phyloP scores from a whole-genome alignment of 352 stramenopile species.

The Phytophthora megakarya region DNA sequence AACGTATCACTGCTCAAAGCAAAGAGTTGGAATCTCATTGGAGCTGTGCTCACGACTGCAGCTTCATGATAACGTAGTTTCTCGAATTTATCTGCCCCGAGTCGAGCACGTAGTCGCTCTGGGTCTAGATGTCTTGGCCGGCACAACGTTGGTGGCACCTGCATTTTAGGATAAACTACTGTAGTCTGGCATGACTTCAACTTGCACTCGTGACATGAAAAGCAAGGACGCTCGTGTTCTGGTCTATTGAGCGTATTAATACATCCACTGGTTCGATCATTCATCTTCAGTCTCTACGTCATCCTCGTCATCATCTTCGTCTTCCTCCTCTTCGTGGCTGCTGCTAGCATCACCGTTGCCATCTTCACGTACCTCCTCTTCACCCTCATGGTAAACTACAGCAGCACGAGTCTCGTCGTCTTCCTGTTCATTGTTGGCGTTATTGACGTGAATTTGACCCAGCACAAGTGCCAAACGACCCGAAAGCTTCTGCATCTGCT shows the following conservation, averaged over 20 bases:
- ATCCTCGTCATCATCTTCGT: conserved; percentile 53
- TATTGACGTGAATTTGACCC: conserved; percentile 84
- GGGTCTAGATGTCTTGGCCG: conserved; percentile 59
- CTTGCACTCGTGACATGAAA: conserved; percentile 20
- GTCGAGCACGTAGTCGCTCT: conserved; percentile 49
- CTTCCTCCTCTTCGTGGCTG: conserved; percentile 57
- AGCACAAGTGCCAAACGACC: conserved; percentile 82
- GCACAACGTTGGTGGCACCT: conserved; percentile 54
- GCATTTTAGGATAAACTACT: conserved; percentile 15
- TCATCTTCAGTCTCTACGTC: conserved; percentile 43
- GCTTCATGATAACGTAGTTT: conserved; percentile 62
- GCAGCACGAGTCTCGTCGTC: conserved; percentile 57
- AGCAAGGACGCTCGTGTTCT: conserved; percentile 36
- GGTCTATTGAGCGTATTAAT: conserved; percentile 69
- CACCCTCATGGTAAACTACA: conserved; percentile 73
- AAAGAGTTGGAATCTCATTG: conserved; percentile 52
- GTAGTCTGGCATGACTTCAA: conserved; percentile 6
- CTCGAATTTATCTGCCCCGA: conserved; percentile 40
- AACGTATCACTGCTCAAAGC: conserved; percentile 49
- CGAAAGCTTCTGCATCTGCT: conserved; percentile 83
- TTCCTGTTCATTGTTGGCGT: conserved; percentile 33
- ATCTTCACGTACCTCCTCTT: conserved; percentile 44
- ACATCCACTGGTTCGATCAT: conserved; percentile 40
- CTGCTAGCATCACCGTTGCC: conserved; percentile 45
- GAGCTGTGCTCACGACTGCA: conserved; percentile 42